Evolutionary conservation across 1,139 yeast genomes (phyloP).

Genomic region (Nakaseomyces uthaithaninus): DNA sequence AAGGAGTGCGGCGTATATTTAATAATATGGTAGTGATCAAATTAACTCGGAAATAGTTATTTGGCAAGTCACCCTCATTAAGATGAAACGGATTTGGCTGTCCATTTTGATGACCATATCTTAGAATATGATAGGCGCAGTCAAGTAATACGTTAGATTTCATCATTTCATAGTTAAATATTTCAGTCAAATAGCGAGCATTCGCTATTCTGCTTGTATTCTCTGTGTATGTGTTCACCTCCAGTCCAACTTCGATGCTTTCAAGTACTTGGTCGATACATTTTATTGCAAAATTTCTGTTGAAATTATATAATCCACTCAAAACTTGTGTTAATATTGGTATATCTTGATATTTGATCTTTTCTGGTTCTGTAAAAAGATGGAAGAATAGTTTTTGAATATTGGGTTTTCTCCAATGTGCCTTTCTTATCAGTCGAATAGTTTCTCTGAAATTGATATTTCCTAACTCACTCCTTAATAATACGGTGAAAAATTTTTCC

Average conservation of each 20-base stretch:
- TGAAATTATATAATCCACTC: conserved; percentile 33
- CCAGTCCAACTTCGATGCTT: conserved; percentile 56
- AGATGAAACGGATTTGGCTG: conserved; percentile 43
- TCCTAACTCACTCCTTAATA: conserved; percentile 47
- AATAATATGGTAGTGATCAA: conserved; percentile 39
- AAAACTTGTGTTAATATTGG: conserved; percentile 45
- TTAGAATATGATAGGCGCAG: conserved; percentile 50
- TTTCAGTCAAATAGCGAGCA: conserved; percentile 51
- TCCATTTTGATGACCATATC: conserved; percentile 60
- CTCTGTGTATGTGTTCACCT: conserved; percentile 49
- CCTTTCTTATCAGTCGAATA: conserved; percentile 37
- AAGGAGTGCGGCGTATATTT: conserved; percentile 17
- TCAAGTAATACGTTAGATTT: conserved; percentile 43
- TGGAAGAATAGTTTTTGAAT: conserved; percentile 39
- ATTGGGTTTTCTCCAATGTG: conserved; percentile 43
- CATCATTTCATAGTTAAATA: conserved; percentile 45
- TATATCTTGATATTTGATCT: conserved; percentile 50
- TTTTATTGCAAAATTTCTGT: conserved; percentile 36
- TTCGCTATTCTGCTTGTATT: conserved; percentile 60
- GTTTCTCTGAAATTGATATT: conserved; percentile 34
- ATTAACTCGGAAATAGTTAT: conserved; percentile 66
- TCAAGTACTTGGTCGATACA: conserved; percentile 65
- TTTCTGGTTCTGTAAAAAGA: conserved; percentile 55
- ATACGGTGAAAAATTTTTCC: conserved; percentile 43
- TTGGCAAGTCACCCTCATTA: conserved; percentile 48